phyloP scores from a whole-genome alignment of 768 basidiomycete species.

The Neoboletus subvelutipes region DNA sequence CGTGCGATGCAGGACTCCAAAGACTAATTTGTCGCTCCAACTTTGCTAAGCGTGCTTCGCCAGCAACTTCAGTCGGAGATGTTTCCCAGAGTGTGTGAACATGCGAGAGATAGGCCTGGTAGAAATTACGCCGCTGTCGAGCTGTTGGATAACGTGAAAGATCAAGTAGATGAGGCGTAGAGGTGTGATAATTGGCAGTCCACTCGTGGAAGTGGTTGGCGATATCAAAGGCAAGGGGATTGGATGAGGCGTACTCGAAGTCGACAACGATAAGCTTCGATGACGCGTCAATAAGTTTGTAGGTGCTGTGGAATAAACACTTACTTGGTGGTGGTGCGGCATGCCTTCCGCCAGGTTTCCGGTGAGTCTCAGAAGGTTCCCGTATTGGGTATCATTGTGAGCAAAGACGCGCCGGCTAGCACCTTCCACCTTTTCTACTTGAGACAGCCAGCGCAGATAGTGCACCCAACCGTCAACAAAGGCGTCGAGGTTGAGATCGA shows the following conservation, averaged over 20 bases:
- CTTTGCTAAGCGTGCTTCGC: slow-evolving; percentile 47
- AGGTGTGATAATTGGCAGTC: slow-evolving; percentile 85
- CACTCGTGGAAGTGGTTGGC: slow-evolving; percentile 98
- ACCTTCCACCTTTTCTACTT: slow-evolving; percentile 54
- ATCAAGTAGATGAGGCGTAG: slow-evolving; percentile 66
- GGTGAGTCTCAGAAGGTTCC: slow-evolving; percentile 80
- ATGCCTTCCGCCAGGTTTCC: slow-evolving; percentile 46
- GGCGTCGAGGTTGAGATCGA: slow-evolving; percentile 59
- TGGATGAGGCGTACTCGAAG: slow-evolving; percentile 94
- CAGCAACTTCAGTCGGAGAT: slow-evolving; percentile 23
- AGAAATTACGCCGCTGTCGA: slow-evolving; percentile 79
- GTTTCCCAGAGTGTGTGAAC: slow-evolving; percentile 31
- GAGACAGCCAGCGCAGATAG: slow-evolving; percentile 70
- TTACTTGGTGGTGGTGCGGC: slow-evolving; percentile 77
- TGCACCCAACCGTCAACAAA: slow-evolving; percentile 65
- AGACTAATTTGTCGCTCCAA: slow-evolving; percentile 78
- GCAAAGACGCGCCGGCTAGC: slow-evolving; percentile 72
- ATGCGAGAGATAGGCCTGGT: slow-evolving; percentile 74
- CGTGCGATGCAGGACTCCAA: slow-evolving; percentile 92
- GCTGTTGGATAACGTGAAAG: slow-evolving; percentile 66
- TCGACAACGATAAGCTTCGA: slow-evolving; percentile 89
- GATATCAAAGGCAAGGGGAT: slow-evolving; percentile 92
- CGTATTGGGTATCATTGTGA: slow-evolving; percentile 97
- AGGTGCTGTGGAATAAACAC: slow-evolving; percentile 20
- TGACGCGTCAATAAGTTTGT: slow-evolving; percentile 14